These are phyloP conservation scores for Sporodiniella umbellata DNA, from an alignment of 371 early-diverging fungal species.

Conservation along the genomic window DNA sequence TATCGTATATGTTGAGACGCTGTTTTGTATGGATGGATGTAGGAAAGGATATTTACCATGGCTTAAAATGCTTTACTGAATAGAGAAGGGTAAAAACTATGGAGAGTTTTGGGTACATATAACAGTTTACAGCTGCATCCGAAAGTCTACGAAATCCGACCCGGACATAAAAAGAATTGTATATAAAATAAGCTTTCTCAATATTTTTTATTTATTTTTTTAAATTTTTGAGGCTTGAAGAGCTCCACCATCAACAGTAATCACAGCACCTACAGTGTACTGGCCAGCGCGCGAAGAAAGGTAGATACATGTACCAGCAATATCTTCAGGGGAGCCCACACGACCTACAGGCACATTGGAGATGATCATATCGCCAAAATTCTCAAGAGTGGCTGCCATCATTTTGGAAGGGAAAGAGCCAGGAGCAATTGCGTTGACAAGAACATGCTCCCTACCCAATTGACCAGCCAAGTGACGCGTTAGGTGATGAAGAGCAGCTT, in stretches of 20 bases:
- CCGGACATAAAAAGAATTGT: not conserved
- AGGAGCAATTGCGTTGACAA: slow-evolving; percentile 89
- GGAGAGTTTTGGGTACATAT: not conserved
- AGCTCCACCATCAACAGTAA: slow-evolving; percentile 81
- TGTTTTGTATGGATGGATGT: slow-evolving; percentile 5
- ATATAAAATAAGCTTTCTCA: not conserved
- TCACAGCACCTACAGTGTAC: slow-evolving; percentile 76
- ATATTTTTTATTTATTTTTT: not conserved
- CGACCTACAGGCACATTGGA: slow-evolving; percentile 66
- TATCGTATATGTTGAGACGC: not conserved
- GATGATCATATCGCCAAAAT: slow-evolving; percentile 56
- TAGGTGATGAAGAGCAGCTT: slow-evolving; percentile 80
- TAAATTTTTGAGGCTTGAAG: slow-evolving; percentile 10
- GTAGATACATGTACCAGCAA: slow-evolving; percentile 81
- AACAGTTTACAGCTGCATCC: not conserved
- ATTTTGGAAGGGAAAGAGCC: slow-evolving; percentile 88
- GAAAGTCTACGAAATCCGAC: not conserved
- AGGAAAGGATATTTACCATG: slow-evolving; percentile 27
- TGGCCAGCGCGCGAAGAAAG: slow-evolving; percentile 71
- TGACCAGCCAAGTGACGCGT: slow-evolving; percentile 67
- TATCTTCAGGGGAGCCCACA: slow-evolving; percentile 80
- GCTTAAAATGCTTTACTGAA: slow-evolving; percentile 26
- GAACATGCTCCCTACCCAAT: slow-evolving; percentile 62
- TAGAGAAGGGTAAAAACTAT: slow-evolving; percentile 11
- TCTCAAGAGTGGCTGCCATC: slow-evolving; percentile 76